phyloP scores from a whole-genome alignment of 371 early-diverging fungal genomes.

The Dichotomocladium elegans region DNA sequence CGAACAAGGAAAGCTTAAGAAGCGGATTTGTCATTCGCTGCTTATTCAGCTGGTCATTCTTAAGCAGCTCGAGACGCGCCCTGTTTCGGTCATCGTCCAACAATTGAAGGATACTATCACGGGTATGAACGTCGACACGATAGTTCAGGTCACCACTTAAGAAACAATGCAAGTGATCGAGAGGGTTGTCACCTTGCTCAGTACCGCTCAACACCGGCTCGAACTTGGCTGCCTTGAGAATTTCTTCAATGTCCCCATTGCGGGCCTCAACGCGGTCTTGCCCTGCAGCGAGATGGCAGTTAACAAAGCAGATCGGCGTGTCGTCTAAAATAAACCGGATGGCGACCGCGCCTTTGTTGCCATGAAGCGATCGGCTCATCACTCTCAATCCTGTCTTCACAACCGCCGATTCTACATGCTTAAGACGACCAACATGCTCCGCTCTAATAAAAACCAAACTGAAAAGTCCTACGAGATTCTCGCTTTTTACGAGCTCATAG shows the following conservation, averaged over 20 bases:
- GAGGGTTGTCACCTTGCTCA: conserved; percentile 58
- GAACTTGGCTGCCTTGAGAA: conserved; percentile 63
- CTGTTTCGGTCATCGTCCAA: conserved; percentile 12
- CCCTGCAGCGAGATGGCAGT: conserved; percentile 86
- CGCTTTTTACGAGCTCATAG: conserved; percentile 59
- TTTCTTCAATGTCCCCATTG: conserved; percentile 69
- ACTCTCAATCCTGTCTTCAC: conserved; percentile 84
- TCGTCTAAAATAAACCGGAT: conserved; percentile 72
- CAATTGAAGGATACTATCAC: conserved; percentile 57
- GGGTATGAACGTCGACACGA: conserved; percentile 55
- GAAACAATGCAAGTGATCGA: conserved; percentile 78
- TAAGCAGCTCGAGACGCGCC: conserved; percentile 30
- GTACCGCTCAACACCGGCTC: conserved; percentile 46
- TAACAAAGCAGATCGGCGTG: conserved; percentile 80
- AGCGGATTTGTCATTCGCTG: conserved; percentile 50
- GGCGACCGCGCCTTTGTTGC: conserved; percentile 89
- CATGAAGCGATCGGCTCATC: conserved; percentile 58
- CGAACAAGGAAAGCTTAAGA: conserved; percentile 59
- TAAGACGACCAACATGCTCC: conserved; percentile 21
- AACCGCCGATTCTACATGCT: conserved; percentile 25
- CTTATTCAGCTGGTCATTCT: conserved; percentile 62
- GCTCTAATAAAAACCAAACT: conserved; percentile 67
- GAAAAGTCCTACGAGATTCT: conserved; percentile 80
- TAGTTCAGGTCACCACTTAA: conserved; percentile 85
- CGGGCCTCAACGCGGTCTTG: conserved; percentile 71